These are phyloP conservation scores for Bauhinia variegata DNA, from an alignment of 306 rosid species.

Conservation along the genomic window DNA sequence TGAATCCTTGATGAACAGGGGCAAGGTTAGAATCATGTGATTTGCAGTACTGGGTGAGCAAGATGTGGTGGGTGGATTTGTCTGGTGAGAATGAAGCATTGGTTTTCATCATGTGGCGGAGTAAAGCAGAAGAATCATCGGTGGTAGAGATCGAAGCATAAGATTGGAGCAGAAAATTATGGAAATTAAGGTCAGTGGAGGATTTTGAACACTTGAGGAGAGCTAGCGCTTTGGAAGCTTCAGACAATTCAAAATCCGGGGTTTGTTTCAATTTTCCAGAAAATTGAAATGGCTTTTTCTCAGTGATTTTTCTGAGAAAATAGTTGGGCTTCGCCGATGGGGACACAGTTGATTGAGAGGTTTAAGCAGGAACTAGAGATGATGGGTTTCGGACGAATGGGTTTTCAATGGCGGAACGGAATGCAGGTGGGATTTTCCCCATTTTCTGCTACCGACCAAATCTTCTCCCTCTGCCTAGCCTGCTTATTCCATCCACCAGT, in stretches of 20 bases:
- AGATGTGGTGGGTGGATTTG: conserved; percentile 64
- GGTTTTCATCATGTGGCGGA: conserved; percentile 70
- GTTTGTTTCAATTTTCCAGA: conserved; percentile 26
- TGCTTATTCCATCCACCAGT: too few relatives aligned
- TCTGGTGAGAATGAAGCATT: conserved; percentile 69
- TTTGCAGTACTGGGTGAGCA: conserved; percentile 64
- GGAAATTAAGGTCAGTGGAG: conserved; percentile 49
- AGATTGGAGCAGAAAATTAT: conserved; percentile 70
- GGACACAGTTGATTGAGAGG: conserved; percentile 28
- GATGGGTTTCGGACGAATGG: conserved; percentile 45
- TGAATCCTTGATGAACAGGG: conserved; percentile 63
- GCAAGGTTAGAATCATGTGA: conserved; percentile 51
- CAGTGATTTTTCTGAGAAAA: conserved; percentile 35
- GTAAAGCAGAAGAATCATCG: conserved; percentile 66
- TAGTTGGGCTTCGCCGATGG: conserved; percentile 36
- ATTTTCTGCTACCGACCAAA: conserved; percentile 37
- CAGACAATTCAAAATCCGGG: background rate
- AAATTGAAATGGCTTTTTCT: conserved; percentile 31
- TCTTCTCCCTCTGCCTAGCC: background rate
- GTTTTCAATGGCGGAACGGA: conserved; percentile 60
- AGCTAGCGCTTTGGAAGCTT: conserved; percentile 21
- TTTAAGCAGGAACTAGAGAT: conserved; percentile 33
- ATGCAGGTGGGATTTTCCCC: conserved; percentile 75
- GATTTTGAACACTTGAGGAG: conserved; percentile 31
- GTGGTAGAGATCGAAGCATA: conserved; percentile 65